Percentiles rank a stretch among this genome's conserved stretches.
Evolutionary conservation across 2,329 filamentous ascomycete species (phyloP).

Genomic region (Neodidymelliopsis sp.): DNA sequence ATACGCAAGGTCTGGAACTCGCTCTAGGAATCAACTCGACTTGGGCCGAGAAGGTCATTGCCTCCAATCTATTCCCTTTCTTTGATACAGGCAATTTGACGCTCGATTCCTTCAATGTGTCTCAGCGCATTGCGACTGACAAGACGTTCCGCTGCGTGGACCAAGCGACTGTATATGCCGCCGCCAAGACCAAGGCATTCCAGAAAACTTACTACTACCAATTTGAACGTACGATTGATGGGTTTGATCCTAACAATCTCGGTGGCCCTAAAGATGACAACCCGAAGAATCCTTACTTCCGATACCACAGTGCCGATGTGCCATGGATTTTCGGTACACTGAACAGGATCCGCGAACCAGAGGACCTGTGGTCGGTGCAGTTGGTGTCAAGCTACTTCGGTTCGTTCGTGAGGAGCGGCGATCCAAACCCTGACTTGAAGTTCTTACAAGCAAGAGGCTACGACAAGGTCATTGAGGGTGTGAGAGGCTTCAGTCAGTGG

Average conservation of each 20-base stretch:
- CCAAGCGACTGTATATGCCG: constrained; percentile 64
- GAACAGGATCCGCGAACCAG: constrained; percentile 56
- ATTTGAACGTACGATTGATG: constrained; percentile 64
- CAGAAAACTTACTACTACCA: constrained; percentile 65
- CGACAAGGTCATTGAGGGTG: constrained; percentile 50
- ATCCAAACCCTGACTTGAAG: constrained; percentile 59
- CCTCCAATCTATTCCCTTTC: constrained; percentile 60
- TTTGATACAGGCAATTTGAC: constrained; percentile 59
- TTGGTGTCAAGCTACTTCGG: constrained; percentile 59
- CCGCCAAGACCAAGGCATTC: constrained; percentile 56
- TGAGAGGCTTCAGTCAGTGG: constrained; percentile 50
- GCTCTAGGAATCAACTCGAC: constrained; percentile 57
- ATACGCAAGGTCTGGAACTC: constrained; percentile 53
- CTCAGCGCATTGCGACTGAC: constrained; percentile 64
- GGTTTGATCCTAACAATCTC: constrained; percentile 62
- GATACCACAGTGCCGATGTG: constrained; percentile 64
- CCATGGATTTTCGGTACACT: constrained; percentile 63
- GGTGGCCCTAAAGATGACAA: constrained; percentile 59
- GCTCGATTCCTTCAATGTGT: constrained; percentile 64
- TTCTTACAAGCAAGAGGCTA: constrained; percentile 60
- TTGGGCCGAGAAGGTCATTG: constrained; percentile 41
- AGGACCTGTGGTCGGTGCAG: constrained; percentile 58
- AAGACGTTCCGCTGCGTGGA: constrained; percentile 67
- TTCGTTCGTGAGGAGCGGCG: constrained; percentile 58
- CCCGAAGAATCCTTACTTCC: constrained; percentile 61